Base-by-base conservation (phyloP, 495 filamentous ascomycete genomes). In the Viridothelium virens region DNA sequence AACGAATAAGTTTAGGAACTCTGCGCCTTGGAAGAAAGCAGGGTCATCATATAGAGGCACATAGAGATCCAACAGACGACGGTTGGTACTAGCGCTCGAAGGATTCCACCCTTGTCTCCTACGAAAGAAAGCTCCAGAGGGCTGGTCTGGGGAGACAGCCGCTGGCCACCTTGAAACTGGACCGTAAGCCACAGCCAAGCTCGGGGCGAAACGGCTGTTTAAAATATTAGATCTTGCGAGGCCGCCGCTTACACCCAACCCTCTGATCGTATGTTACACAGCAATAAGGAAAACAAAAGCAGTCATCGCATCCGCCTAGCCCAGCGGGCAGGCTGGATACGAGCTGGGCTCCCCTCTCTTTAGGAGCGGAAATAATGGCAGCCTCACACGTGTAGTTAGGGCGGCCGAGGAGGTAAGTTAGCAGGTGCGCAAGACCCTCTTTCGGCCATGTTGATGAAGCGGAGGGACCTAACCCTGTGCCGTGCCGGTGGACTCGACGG, bases 1-100 rank as follows among this genome's bases (percentile, higher is more conserved):
- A 59, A 59, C 53, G 53, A 59, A 34, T 33, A 36, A 36, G 6
- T 59, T 34, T 59, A 14, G 31, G 53, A 59, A 14, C 25, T 14
- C 53, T 59, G 53, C 53, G 53, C 53, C 53, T 59, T 59, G 53
- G 53, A 59, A 14, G 48, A 53, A 34, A 31, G 31, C 53, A 59
- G 53, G 53, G 53, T 59, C 53, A 59, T 53, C 25, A 59, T 59
- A 59, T 59, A 59, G 53, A 59, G 53, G 53, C 53, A 59, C 53
- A 59, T 59, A 59, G 25, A 33, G 18, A 5, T 33, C 53, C 53
- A 59, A 59, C 53, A 7, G 53, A 59, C 53, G 31, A 59, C 53
- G 53, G 53, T 59, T 59, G 53, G 53, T 18, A 10, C 31, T 59
- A 59, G 53, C 53, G 53, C 53, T 34, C 31, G 53, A 59, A 59